Percentiles rank a stretch among this genome's conserved stretches.
phyloP scores from a whole-genome alignment of 192 early-diverging fungal species.

The Umbelopsis vinacea region DNA sequence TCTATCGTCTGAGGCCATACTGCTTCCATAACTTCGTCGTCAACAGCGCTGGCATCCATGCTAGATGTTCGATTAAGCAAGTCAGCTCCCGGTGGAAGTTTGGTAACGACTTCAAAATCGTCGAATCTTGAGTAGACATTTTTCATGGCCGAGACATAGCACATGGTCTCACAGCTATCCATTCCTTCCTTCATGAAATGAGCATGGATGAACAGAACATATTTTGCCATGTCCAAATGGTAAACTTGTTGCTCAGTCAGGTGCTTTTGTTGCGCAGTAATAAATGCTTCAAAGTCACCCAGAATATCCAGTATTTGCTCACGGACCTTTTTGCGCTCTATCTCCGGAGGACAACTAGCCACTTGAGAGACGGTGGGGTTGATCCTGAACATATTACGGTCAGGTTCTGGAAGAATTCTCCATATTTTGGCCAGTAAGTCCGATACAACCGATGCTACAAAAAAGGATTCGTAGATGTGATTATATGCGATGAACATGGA shows the following conservation, averaged over 20 bases:
- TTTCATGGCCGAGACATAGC: not conserved
- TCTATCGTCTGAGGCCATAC: not conserved
- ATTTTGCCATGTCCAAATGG: not conserved
- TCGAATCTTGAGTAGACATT: not conserved
- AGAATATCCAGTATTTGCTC: not conserved
- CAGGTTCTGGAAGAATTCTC: not conserved
- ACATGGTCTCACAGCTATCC: not conserved
- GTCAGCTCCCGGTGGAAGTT: not conserved
- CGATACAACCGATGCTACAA: not conserved
- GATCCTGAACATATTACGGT: slow-evolving; percentile 10
- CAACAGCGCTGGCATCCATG: not conserved
- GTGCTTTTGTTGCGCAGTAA: not conserved
- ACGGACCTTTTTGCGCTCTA: not conserved
- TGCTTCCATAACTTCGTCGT: not conserved
- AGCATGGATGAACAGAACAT: not conserved
- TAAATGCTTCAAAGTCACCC: slow-evolving; percentile 4
- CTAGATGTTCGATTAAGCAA: not conserved
- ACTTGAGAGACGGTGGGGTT: not conserved
- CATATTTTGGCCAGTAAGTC: slow-evolving; percentile 5
- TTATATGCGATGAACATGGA: not conserved
- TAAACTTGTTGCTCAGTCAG: not conserved
- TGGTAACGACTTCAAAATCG: not conserved
- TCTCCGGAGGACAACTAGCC: not conserved
- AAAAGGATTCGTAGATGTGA: slow-evolving; percentile 23
- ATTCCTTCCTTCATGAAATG: not conserved